Base-by-base conservation (phyloP, 345 rosid genomes). In the Brassica napus region DNA sequence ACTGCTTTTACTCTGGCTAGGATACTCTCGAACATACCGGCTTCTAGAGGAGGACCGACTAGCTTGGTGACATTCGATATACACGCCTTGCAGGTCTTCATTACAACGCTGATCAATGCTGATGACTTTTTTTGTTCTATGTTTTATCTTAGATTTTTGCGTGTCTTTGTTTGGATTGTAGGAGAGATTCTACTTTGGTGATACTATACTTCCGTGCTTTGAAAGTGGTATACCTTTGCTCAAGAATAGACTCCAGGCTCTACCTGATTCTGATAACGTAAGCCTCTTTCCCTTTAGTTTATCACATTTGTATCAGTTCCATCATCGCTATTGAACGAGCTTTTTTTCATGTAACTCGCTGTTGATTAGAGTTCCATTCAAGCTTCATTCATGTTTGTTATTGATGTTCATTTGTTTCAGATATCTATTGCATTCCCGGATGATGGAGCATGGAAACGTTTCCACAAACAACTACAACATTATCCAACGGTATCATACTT, bases 121-220 rank as follows among this genome's bases (percentile, higher is more conserved):
- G 1, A 7, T 61, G 57, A 6, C 34, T 74, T 68, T 59, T 37
- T n/a, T 30, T 4, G 9, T 8, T 37, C 2, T 5, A 65, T 35
- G 16, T 35, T 79, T 72, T 75, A 69, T 57, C 44, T 44, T 52
- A 52, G 39, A 3, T 68, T 49, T 72, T 31, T 24, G 11, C 0
- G 0, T 49, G 57, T 69, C 47, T 75, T 26, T 63, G 24, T 59
- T 72, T 72, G 61, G 52, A 55, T 76, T 73, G 57, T 73, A 92
- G 98, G 99, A 95, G 88, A 90, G 99, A 76, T 95, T 93, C 86
- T 95, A 95, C 87, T 92, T 95, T 64, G 97, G 98, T 65, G 99
- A 95, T 81, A 90, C 83, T 63, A 90, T 92, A 71, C 87, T 95
- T 75, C 99, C 98, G 7, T 92, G 93, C 78, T 95, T 95, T 47